Conservation (phyloP, 1,284 basidiomycete genomes). For the Abortiporus biennis region DNA sequence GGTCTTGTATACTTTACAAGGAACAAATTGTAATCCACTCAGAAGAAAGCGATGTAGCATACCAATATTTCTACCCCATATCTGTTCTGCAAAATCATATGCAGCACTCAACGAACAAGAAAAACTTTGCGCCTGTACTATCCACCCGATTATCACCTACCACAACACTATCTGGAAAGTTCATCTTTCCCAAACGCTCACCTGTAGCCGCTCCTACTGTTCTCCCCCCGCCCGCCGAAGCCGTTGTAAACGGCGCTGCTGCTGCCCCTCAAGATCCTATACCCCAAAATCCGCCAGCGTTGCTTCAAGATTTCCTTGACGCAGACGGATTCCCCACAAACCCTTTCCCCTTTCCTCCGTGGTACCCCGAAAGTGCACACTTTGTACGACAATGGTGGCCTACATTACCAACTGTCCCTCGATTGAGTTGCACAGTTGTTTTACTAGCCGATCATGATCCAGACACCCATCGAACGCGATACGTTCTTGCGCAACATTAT, state of each 20-base stretch:
- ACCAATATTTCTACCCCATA: conserved; percentile 54
- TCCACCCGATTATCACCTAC: conserved; percentile 21
- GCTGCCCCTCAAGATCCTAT: too few relatives aligned
- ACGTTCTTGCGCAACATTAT: conserved; percentile 71
- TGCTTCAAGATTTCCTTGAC: not conserved
- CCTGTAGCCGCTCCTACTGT: conserved; percentile 19
- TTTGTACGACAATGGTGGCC: conserved; percentile 79
- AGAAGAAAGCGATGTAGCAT: conserved; percentile 51
- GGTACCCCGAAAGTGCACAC: conserved; percentile 68
- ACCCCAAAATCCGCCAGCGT: too few relatives aligned
- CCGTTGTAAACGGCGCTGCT: not conserved
- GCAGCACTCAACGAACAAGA: conserved; percentile 20
- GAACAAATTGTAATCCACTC: conserved; percentile 66
- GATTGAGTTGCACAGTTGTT: conserved; percentile 67
- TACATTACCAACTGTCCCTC: conserved; percentile 48
- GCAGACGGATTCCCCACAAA: conserved; percentile 6
- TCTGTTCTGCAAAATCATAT: conserved; percentile 36
- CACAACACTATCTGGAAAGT: conserved; percentile 20
- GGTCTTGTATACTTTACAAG: conserved; percentile 63
- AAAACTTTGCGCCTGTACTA: conserved; percentile 29
- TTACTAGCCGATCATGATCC: conserved; percentile 55
- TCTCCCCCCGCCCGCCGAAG: conserved; percentile 10
- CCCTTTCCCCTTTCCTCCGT: conserved; percentile 27
- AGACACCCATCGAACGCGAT: conserved; percentile 47
- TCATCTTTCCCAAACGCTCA: too few relatives aligned